These are phyloP conservation scores for Dendrobium chrysotoxum DNA, from an alignment of 106 monocot genomes.

Conservation along the genomic window DNA sequence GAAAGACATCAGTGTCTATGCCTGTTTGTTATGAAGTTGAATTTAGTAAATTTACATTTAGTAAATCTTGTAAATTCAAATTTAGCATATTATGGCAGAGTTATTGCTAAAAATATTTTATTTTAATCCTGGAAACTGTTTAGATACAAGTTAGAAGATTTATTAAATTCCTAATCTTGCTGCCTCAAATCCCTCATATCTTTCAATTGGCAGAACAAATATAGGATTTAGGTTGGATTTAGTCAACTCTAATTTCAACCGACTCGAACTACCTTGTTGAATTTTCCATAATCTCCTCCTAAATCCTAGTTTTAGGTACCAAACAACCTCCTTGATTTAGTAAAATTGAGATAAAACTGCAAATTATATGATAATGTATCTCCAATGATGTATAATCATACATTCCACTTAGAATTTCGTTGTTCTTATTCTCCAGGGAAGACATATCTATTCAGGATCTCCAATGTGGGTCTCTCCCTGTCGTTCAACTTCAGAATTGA, in stretches of 20 bases:
- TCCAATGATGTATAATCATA: background rate
- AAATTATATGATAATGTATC: background rate
- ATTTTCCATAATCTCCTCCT: too few species aligned
- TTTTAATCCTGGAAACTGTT: background rate
- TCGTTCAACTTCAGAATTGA: slow-evolving; percentile 89
- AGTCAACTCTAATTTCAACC: too few species aligned
- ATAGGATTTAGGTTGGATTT: too few species aligned
- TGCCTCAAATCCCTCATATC: too few species aligned
- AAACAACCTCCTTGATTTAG: too few species aligned
- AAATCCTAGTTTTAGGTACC: too few species aligned
- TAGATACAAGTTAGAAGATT: background rate
- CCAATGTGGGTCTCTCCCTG: slow-evolving; percentile 72
- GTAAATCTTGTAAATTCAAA: background rate
- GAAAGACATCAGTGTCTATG: background rate
- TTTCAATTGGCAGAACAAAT: too few species aligned
- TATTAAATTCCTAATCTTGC: too few species aligned
- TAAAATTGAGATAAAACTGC: background rate
- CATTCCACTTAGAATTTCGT: too few species aligned
- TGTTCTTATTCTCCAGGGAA: slow-evolving; percentile 38
- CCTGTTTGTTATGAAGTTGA: background rate
- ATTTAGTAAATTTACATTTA: too few species aligned
- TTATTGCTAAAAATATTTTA: background rate
- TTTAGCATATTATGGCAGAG: background rate
- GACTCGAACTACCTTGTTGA: too few species aligned
- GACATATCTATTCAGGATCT: slow-evolving; percentile 76